Percentiles rank a stretch among this genome's conserved stretches.
phyloP scores from a whole-genome alignment of 306 rosid species.

The Vicia villosa region DNA sequence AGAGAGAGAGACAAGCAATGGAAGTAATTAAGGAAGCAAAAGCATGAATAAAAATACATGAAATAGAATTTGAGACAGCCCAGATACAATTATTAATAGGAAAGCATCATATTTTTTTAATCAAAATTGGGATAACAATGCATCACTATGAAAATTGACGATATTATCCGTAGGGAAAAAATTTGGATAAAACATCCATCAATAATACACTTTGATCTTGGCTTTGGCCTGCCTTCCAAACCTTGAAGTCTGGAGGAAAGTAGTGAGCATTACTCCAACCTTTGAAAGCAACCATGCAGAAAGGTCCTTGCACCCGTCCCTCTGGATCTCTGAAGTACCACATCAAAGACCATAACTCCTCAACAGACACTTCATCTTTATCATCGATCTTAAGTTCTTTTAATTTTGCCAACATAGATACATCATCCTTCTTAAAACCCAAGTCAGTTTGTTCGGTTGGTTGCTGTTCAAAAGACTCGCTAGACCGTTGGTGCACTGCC shows the following conservation, averaged over 20 bases:
- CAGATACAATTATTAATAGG: neutral
- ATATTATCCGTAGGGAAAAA: constrained; percentile 23
- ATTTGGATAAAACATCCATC: constrained; percentile 45
- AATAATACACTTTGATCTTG: constrained; percentile 51
- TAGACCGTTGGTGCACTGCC: constrained; percentile 45
- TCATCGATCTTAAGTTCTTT: constrained; percentile 39
- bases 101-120: neutral
- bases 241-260: constrained; percentile 69
- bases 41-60: neutral
- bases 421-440: neutral
- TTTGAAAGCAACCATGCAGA: constrained; percentile 52
- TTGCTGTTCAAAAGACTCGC: constrained; percentile 35
- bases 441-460: constrained; percentile 33
- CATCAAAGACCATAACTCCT: constrained; percentile 26
- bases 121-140: too few species aligned
- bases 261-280: constrained; percentile 70
- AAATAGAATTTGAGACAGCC: neutral
- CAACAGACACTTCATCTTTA: constrained; percentile 34
- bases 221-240: too few species aligned
- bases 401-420: constrained; percentile 28
- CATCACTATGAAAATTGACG: neutral
- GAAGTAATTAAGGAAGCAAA: neutral
- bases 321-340: constrained; percentile 82
- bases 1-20: neutral
- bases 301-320: constrained; percentile 79